A percentile compares a stretch with the other conserved stretches of the same genome.
Evolutionary conservation across 2,329 filamentous ascomycete species (phyloP).

Genomic region (Hawksworthiomyces lignivorus): DNA sequence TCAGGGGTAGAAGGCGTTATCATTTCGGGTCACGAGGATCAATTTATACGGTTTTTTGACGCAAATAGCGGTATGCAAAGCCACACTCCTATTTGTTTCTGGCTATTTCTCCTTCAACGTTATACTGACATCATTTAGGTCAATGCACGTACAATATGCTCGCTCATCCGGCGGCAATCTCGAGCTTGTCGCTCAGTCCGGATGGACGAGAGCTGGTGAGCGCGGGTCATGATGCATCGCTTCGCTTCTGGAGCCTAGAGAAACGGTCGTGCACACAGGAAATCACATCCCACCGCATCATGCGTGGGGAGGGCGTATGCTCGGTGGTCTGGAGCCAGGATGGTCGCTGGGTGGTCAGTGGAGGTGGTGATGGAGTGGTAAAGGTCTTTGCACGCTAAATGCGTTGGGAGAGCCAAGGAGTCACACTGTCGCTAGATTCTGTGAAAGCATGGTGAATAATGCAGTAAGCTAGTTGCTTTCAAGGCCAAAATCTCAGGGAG

Average conservation of each 20-base stretch:
- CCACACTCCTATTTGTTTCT: neutral
- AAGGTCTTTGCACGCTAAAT: slow-evolving; percentile 69
- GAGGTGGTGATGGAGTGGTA: slow-evolving; percentile 88
- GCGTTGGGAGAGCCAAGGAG: neutral
- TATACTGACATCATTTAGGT: slow-evolving; percentile 47
- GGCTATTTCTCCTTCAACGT: neutral
- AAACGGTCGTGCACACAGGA: slow-evolving; percentile 94
- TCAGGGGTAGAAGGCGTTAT: slow-evolving; percentile 86
- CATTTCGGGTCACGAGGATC: slow-evolving; percentile 94
- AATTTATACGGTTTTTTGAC: slow-evolving; percentile 94
- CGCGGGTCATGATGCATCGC: slow-evolving; percentile 87
- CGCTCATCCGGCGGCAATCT: slow-evolving; percentile 88
- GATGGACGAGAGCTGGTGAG: slow-evolving; percentile 93
- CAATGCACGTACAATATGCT: slow-evolving; percentile 99
- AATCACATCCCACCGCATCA: slow-evolving; percentile 83
- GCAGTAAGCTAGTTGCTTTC: no score
- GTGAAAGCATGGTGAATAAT: neutral
- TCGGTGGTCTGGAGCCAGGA: slow-evolving; percentile 94
- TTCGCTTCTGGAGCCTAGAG: slow-evolving; percentile 95
- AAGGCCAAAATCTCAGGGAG: no score
- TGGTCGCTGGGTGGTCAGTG: slow-evolving; percentile 88
- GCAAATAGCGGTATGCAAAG: slow-evolving; percentile 96
- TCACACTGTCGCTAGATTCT: no score
- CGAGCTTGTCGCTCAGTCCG: slow-evolving; percentile 81
- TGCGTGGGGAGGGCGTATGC: slow-evolving; percentile 94